Percentiles rank a stretch among this genome's conserved stretches.
phyloP scores from a whole-genome alignment of 2,329 filamentous ascomycete genomes.

The Venturiaceae sp. region DNA sequence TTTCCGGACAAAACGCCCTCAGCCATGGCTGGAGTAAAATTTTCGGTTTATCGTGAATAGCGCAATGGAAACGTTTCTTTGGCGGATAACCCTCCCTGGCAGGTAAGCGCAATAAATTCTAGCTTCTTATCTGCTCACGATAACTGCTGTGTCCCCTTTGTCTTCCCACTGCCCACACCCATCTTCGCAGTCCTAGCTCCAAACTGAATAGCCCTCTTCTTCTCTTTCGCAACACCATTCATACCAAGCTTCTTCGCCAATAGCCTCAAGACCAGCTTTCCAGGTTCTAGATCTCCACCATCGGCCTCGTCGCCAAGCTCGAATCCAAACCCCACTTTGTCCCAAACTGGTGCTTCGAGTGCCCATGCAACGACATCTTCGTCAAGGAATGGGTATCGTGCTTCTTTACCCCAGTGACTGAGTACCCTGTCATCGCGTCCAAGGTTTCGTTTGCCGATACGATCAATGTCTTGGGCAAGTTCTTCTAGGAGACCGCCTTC shows the following conservation, averaged over 20 bases:
- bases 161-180: constrained; percentile 31
- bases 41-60: no score
- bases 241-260: constrained; percentile 68
- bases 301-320: constrained; percentile 13
- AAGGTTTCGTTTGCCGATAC: constrained; percentile 87
- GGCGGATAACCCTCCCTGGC: no score
- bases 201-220: constrained; percentile 65
- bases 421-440: constrained; percentile 89
- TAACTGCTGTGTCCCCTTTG: constrained; percentile 36
- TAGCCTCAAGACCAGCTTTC: constrained; percentile 71
- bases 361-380: constrained; percentile 79
- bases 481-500: constrained; percentile 62
- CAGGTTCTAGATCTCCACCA: constrained; percentile 52
- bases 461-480: constrained; percentile 71
- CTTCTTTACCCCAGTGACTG: constrained; percentile 80
- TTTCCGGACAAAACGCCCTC: no score
- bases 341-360: constrained; percentile 61
- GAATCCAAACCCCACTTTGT: constrained; percentile 75
- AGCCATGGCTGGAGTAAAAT: no score
- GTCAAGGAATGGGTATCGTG: constrained; percentile 83
- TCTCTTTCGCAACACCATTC: constrained; percentile 64
- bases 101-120: no score
- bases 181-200: constrained; percentile 36
- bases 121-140: no score
- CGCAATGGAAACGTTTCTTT: no score